Base-by-base conservation (phyloP, 495 filamentous ascomycete species). In the Entonaema liquescens region DNA sequence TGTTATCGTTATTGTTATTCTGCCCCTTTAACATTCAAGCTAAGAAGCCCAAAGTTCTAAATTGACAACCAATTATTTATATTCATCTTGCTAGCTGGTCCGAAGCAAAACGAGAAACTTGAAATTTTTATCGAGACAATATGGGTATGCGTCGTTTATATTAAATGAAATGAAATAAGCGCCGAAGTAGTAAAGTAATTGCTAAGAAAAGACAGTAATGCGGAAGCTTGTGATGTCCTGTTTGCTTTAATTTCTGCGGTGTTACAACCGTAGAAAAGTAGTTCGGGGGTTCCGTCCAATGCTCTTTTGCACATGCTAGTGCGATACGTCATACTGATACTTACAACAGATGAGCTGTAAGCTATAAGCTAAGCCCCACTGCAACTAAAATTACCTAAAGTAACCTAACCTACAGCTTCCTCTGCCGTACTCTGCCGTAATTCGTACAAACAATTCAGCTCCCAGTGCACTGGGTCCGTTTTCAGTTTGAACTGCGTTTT, bases 331-430 rank as follows among this genome's bases (percentile, higher is more conserved):
- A 71, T 67, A 25, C 40, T 52, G 28, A 62, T 50, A 19, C 44
- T 57, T 53, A 49, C 0, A 50, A 26, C 11, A 19, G 53, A 29
- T 56, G 19, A 56, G 25, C 29, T 36, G 17, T 31, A 38, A 60
- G 56, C 67, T 65, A 7, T 6, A 13, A 38, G 35, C 57, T 65
- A 70, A 71, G 57, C 59, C 53, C 63, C 63, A 71, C 62, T 62
- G 58, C 53, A 66, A 59, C 62, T 56, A 26, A 42, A 58, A 53
- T 56, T 47, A 44, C 17, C 8, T 19, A 50, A 5, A 11, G 47
- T n/a, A n/a, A n/a, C 47, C n/a, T n/a, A n/a, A n/a, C 53, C 53
- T 56, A 35, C 17, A 35, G 29, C 28, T 31, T 9, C 26, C 23
- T 54, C 23, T 28, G 26, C 25, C 2, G 23, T 19, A 17, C 15